Base-by-base conservation (phyloP, 345 rosid species). In the Microcos paniculata region DNA sequence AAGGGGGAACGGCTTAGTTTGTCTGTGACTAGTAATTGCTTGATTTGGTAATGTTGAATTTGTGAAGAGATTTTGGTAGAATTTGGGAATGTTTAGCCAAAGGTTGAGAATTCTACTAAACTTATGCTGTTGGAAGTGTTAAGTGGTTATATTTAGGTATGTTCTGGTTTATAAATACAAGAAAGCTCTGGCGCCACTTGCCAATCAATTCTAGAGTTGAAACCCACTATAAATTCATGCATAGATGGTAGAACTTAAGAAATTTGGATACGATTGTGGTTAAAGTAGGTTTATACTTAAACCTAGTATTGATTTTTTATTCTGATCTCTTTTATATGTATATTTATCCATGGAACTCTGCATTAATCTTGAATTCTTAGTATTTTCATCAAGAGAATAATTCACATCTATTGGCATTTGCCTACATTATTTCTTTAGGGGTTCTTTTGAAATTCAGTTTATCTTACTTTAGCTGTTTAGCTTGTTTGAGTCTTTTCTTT, bases 331-430 rank as follows among this genome's bases (percentile, higher is more conserved):
- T 38, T 16, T 4, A 15, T 16, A 24, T 40, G 35, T 23, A 33
- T 55, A 59, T 59, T 33, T 24, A 30, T 59, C 21, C 33, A 58
- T 11, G 31, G 71, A 35, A 62, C 33, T 62, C 24, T 7, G n/a
- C 6, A 56, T 73, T 62, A 16, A 61, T 53, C 24, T 72, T 57
- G n/a, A 71, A 52, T 33, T 71, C 52, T 38, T 56, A 15, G 35
- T 71, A 21, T 51, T 66, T 56, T 7, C 53, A 38, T 56, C 30
- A n/a, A 35, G 14, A 42, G 45, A 23, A 43, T 66, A 40, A 45
- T n/a, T 43, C 4, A 42, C 31, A 4, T 51, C 28, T 31, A 6
- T 21, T 70, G 8, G 8, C 72, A 46, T 68, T 46, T 68, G 15
- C 56, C 21, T 46, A 58, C 43, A 49, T 30, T 18, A 30, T 48